These are phyloP conservation scores for Phytopythium aichiense DNA, from an alignment of 352 stramenopile species.

Conservation along the genomic window DNA sequence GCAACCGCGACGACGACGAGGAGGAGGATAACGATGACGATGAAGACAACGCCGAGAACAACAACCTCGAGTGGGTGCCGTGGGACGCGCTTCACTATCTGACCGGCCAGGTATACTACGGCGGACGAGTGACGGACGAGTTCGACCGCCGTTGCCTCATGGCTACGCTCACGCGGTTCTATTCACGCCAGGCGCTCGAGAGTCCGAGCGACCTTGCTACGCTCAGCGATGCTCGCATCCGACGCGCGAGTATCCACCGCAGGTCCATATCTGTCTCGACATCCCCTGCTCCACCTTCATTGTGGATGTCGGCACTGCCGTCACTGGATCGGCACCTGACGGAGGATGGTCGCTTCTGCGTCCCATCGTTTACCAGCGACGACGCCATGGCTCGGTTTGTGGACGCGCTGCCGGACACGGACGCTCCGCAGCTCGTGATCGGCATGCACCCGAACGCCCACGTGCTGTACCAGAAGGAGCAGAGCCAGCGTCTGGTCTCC, in stretches of 20 bases:
- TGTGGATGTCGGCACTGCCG: conserved; percentile 5
- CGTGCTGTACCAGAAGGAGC: conserved; percentile 57
- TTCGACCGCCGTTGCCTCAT: conserved; percentile 73
- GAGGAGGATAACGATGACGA: conserved; percentile 1
- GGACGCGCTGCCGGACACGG: conserved; percentile 38
- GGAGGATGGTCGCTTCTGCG: conserved; percentile 33
- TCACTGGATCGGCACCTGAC: conserved; percentile 10
- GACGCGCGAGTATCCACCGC: not conserved
- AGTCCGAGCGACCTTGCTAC: not conserved
- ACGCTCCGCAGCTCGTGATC: conserved; percentile 62
- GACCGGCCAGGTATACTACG: conserved; percentile 81
- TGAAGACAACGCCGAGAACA: not conserved
- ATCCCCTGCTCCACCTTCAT: not conserved
- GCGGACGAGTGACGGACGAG: conserved; percentile 76
- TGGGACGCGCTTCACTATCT: conserved; percentile 79
- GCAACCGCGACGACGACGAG: not conserved
- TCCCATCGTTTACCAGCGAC: conserved; percentile 33
- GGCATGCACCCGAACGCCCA: conserved; percentile 82
- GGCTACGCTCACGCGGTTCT: conserved; percentile 64
- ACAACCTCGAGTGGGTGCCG: conserved; percentile 24
- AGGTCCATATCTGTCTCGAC: not conserved
- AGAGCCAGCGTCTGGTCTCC: conserved; percentile 36
- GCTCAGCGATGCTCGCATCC: not conserved
- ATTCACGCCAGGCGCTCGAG: conserved; percentile 19
- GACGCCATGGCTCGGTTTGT: conserved; percentile 46